Conservation (phyloP, 1,284 basidiomycete genomes). For the Anthracocystis walkeri region DNA sequence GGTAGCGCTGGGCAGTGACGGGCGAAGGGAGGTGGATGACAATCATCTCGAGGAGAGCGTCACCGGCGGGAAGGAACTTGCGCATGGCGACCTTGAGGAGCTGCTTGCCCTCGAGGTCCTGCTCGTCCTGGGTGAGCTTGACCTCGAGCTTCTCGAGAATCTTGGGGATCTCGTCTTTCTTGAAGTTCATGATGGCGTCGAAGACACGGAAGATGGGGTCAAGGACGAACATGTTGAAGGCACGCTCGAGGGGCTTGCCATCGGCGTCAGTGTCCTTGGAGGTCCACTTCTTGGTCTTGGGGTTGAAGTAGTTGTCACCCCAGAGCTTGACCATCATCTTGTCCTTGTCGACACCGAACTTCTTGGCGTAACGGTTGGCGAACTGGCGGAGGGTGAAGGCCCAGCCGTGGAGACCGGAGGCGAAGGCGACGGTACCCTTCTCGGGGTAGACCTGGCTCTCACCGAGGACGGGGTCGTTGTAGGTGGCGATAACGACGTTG, state of each 20-base stretch:
- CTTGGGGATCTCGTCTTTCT: slow-evolving; percentile 86
- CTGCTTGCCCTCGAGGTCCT: slow-evolving; percentile 93
- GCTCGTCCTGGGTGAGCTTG: slow-evolving; percentile 89
- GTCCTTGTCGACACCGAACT: slow-evolving; percentile 98
- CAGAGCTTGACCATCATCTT: slow-evolving; percentile 99
- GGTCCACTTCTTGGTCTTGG: slow-evolving; percentile 96
- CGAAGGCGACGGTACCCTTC: slow-evolving; percentile 97
- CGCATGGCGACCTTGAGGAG: slow-evolving; percentile 99
- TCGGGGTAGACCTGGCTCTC: slow-evolving; percentile 99
- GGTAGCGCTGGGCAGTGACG: slow-evolving; percentile 95
- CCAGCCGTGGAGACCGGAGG: slow-evolving; percentile 99
- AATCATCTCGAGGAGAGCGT: slow-evolving; percentile 99
- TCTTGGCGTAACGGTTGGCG: slow-evolving; percentile 93
- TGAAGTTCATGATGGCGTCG: slow-evolving; percentile 99
- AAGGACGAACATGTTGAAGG: slow-evolving; percentile 83
- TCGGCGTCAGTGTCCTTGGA: slow-evolving; percentile 82
- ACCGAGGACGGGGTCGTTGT: slow-evolving; percentile 92
- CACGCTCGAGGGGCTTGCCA: slow-evolving; percentile 82
- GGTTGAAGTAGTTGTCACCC: slow-evolving; percentile 99
- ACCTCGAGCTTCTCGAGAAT: slow-evolving; percentile 98
- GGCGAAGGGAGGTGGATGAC: slow-evolving; percentile 95
- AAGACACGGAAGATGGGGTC: slow-evolving; percentile 99
- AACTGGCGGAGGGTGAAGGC: slow-evolving; percentile 99
- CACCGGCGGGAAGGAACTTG: slow-evolving; percentile 99
- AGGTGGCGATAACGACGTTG: slow-evolving; percentile 98